These are phyloP conservation scores for Kodamaea nitidulidarum DNA, from an alignment of 805 yeast species.

Conservation along the genomic window DNA sequence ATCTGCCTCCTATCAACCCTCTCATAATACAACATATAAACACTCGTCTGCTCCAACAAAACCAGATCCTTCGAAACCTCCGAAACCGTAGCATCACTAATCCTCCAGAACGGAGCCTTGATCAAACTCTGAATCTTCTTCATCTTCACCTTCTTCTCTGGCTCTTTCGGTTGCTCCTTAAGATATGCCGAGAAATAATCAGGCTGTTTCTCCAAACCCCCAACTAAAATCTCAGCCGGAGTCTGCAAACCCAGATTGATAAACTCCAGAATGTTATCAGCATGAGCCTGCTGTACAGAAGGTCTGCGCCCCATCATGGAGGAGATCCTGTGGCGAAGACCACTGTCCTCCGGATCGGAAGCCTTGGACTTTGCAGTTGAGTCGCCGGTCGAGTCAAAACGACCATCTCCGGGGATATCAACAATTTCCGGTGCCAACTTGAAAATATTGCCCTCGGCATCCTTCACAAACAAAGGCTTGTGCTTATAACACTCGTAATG, in stretches of 20 bases:
- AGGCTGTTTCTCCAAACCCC: constrained; percentile 20
- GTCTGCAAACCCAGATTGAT: constrained; percentile 37
- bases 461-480: constrained; percentile 59
- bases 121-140: constrained; percentile 53
- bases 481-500: constrained; percentile 86
- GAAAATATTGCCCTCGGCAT: constrained; percentile 36
- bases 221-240: constrained; percentile 39
- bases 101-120: constrained; percentile 74
- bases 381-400: background rate
- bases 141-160: constrained; percentile 36
- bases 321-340: constrained; percentile 34
- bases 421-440: constrained; percentile 40
- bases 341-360: constrained; percentile 6
- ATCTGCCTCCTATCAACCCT: constrained; percentile 29
- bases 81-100: constrained; percentile 69
- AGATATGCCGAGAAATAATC: constrained; percentile 24
- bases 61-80: constrained; percentile 61
- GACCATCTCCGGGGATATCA: constrained; percentile 13
- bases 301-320: constrained; percentile 42
- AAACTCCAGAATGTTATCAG: constrained; percentile 35
- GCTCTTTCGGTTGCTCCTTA: constrained; percentile 8
- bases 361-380: background rate
- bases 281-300: constrained; percentile 36
- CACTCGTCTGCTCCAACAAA: constrained; percentile 67
- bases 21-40: constrained; percentile 82